Base-by-base conservation (phyloP, 2,329 filamentous ascomycete genomes). In the Sordariomycetes sp. region DNA sequence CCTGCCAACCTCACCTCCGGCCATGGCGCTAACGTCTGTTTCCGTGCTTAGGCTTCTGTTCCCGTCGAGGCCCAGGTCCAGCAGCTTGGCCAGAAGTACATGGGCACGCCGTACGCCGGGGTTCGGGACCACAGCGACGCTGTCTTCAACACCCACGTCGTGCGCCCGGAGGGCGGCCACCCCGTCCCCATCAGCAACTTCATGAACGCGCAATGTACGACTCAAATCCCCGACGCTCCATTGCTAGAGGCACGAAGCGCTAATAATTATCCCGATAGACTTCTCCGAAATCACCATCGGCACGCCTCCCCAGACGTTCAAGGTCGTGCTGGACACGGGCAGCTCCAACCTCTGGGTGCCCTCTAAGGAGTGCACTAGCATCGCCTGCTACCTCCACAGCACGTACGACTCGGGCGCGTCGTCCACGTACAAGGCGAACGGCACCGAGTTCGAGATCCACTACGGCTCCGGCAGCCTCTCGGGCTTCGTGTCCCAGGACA, bases 291-390 rank as follows among this genome's bases (percentile, higher is more conserved):
- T 99, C 71, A 81, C 84, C 65, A 83, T 99, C 70, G 94, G 94
- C 62, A 92, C 86, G 54, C 94, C 94, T 63, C 86, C 94, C 36
- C 94, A 99, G 77, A 80, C 76, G 64, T 99, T 99, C 85, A 99
- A 99, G 82, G 95, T 99, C 64, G 87, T 99, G 62, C 86, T 99
- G 62, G 94, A 99, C 73, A 99, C 94, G 32, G 94, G 94, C 66
- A 96, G 90, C 80, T 97, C 94, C 71, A 99, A 99, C 79, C 82
- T 99, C 62, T 99, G 95, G 95, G 91, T 99, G 60, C 95, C 95
- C 45, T 96, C 91, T 25, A 78, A 82, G 58, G 80, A 90, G 68
- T 99, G 95, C 73, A 85, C 82, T 69, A 96, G 91, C 69, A 99
- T 99, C 68, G 95, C 94, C 62, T 99, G 94, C 82, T 99, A 92